These are phyloP conservation scores for Neopestalotiopsis clavispora DNA, from an alignment of 2,329 filamentous ascomycete genomes.

Conservation along the genomic window DNA sequence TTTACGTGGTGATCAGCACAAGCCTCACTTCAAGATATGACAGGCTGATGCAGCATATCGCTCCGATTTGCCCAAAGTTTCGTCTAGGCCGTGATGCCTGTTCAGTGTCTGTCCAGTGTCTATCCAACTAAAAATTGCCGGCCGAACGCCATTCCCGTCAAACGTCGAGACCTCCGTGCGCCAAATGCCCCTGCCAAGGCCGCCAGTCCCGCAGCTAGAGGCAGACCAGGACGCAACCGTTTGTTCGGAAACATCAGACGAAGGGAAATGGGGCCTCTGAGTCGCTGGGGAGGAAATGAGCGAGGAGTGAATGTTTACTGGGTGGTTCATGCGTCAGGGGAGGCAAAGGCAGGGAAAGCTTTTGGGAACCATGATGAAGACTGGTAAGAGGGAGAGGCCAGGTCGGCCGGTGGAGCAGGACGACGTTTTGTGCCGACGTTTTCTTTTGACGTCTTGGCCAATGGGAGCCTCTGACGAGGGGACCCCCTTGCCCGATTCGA, in stretches of 20 bases:
- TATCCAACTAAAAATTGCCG: not conserved
- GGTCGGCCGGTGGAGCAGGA: not conserved
- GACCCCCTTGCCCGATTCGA: not conserved
- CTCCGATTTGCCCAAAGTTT: too few relatives aligned
- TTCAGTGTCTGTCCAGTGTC: not conserved
- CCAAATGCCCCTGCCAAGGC: conserved; percentile 15
- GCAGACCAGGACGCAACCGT: not conserved
- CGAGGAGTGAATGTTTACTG: conserved; percentile 10
- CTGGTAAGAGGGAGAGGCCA: not conserved
- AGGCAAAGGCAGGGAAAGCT: not conserved
- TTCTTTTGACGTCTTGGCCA: not conserved
- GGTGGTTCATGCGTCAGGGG: conserved; percentile 3
- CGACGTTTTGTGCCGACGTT: not conserved
- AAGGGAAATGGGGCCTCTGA: not conserved
- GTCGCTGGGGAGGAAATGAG: not conserved
- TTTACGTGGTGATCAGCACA: too few relatives aligned
- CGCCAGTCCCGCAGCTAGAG: not conserved
- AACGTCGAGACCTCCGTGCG: not conserved
- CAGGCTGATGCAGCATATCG: too few relatives aligned
- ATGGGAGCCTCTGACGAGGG: not conserved
- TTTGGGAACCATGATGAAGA: too few relatives aligned
- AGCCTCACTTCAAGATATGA: too few relatives aligned
- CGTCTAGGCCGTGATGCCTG: not conserved
- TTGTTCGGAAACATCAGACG: conserved; percentile 10
- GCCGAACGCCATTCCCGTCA: not conserved